Evolutionary conservation across 2,329 filamentous ascomycete genomes (phyloP).

Genomic region (Cladosporium halotolerans): DNA sequence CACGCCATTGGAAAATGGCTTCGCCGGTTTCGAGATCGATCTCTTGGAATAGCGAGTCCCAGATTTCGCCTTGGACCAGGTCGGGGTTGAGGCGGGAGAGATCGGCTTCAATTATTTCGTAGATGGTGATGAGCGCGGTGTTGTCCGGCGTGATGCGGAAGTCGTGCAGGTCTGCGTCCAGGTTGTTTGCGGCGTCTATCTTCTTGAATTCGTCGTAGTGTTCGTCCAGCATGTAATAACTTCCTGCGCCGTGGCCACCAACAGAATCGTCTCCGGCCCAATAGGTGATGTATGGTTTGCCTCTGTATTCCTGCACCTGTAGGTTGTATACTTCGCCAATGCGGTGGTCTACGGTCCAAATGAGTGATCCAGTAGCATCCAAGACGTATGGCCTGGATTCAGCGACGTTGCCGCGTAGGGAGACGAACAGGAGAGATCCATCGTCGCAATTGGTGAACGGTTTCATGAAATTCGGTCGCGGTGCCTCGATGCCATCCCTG

Average conservation of each 20-base stretch:
- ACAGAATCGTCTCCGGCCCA: constrained; percentile 34
- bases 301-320: constrained; percentile 30
- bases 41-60: constrained; percentile 43
- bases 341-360: constrained; percentile 19
- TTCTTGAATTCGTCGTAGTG: constrained; percentile 35
- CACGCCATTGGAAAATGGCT: constrained; percentile 44
- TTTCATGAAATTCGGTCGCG: constrained; percentile 27
- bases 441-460: constrained; percentile 28
- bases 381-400: constrained; percentile 18
- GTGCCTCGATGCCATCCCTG: constrained; percentile 27
- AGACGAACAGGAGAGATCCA: constrained; percentile 25
- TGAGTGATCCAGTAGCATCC: constrained; percentile 16
- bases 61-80: constrained; percentile 25
- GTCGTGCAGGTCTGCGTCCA: constrained; percentile 39
- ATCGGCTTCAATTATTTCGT: constrained; percentile 28
- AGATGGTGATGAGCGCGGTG: constrained; percentile 40
- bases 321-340: constrained; percentile 31
- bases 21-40: constrained; percentile 39
- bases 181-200: constrained; percentile 32
- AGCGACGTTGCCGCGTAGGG: constrained; percentile 21
- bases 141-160: constrained; percentile 38
- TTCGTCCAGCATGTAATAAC: constrained; percentile 28
- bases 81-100: constrained; percentile 25
- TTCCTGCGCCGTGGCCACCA: constrained; percentile 29
- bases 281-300: constrained; percentile 34